A percentile compares a stretch with the other conserved stretches of the same genome.
Evolutionary conservation across 1,139 yeast genomes (phyloP).

Genomic region (Fermentozyma sake): DNA sequence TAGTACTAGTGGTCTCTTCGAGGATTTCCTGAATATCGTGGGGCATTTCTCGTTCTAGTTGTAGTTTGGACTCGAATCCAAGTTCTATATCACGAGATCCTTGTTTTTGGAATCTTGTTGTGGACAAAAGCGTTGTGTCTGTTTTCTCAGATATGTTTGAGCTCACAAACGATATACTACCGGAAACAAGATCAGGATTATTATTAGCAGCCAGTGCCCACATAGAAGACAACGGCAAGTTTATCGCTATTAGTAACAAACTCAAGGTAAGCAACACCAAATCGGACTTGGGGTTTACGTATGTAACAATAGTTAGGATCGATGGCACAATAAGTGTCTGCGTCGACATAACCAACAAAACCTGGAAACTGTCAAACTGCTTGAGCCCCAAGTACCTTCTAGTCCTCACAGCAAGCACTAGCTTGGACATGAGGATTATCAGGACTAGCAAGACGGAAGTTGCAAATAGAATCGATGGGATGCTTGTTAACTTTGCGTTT

Average conservation of each 20-base stretch:
- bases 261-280: slow-evolving; percentile 20
- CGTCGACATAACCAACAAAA: slow-evolving; percentile 71
- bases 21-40: too few relatives aligned
- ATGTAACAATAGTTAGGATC: slow-evolving; percentile 53
- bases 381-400: slow-evolving; percentile 73
- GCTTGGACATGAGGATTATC: slow-evolving; percentile 53
- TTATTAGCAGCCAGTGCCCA: slow-evolving; percentile 75
- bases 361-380: slow-evolving; percentile 79
- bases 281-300: slow-evolving; percentile 15
- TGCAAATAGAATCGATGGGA: slow-evolving; percentile 62
- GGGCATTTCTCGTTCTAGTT: too few relatives aligned
- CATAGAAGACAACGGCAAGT: slow-evolving; percentile 78
- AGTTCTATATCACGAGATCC: too few relatives aligned
- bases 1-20: too few relatives aligned
- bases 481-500: slow-evolving; percentile 33
- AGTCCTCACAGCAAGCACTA: slow-evolving; percentile 61
- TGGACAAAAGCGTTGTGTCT: too few relatives aligned
- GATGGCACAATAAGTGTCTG: slow-evolving; percentile 84
- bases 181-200: slow-evolving; percentile 21
- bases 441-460: slow-evolving; percentile 64
- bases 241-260: slow-evolving; percentile 43
- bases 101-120: too few relatives aligned
- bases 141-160: too few relatives aligned
- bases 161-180: too few relatives aligned
- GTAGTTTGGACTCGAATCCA: too few relatives aligned